phyloP scores from a whole-genome alignment of 805 yeast genomes.

The Ogataea dorogensis region DNA sequence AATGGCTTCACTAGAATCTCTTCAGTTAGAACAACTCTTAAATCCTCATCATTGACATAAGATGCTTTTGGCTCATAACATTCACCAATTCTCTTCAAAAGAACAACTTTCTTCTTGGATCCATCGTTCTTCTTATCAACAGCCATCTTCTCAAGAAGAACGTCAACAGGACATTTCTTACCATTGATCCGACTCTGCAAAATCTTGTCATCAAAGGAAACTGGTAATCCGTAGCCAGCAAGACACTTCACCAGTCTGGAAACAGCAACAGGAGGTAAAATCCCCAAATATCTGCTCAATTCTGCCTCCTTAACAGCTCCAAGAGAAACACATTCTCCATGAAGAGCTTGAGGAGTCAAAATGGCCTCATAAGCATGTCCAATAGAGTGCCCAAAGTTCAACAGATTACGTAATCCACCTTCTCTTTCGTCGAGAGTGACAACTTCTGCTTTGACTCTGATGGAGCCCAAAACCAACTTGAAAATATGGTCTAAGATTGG shows the following conservation, averaged over 20 bases:
- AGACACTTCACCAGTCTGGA: conserved; percentile 83
- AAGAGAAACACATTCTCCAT: conserved; percentile 98
- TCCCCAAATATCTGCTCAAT: conserved; percentile 85
- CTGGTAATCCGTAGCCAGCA: conserved; percentile 83
- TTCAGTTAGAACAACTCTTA: conserved; percentile 79
- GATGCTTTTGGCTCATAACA: conserved; percentile 90
- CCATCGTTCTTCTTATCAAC: conserved; percentile 98
- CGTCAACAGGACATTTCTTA: conserved; percentile 74
- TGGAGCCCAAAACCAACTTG: conserved; percentile 80
- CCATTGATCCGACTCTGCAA: conserved; percentile 67
- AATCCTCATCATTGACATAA: conserved; percentile 73
- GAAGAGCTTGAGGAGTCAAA: conserved; percentile 91
- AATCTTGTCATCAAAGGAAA: conserved; percentile 67
- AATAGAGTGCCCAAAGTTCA: conserved; percentile 95
- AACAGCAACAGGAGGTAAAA: conserved; percentile 88
- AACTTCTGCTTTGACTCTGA: conserved; percentile 88
- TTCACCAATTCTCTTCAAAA: conserved; percentile 80
- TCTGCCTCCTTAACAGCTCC: conserved; percentile 96
- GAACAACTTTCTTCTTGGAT: conserved; percentile 78
- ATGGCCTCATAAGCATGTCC: conserved; percentile 99
- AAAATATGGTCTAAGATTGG: conserved; percentile 71
- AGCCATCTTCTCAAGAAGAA: conserved; percentile 79
- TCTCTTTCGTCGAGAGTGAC: conserved; percentile 94
- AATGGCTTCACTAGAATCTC: conserved; percentile 70
- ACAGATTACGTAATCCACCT: conserved; percentile 85